Evolutionary conservation across 1,284 basidiomycete species (phyloP), one percentile per base, ranked within the genome.

Genomic region (Megacollybia platyphylla): DNA sequence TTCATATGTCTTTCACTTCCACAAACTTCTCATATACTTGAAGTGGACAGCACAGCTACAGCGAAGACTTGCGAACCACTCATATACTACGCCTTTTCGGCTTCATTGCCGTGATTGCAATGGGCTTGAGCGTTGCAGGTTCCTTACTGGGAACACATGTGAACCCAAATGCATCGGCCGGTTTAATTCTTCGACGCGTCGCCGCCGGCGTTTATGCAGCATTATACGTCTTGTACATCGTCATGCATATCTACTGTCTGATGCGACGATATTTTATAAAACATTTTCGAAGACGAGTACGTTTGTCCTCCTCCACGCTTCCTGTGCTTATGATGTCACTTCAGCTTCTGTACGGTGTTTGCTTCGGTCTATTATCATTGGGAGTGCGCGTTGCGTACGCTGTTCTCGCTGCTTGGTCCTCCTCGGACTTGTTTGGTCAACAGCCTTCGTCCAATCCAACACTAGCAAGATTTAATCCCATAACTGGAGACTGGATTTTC

Each of bases 351-450:
- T 51, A 51, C 17, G 75, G 72, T 13, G 59, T 80, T 38, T 63
- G 71, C 9, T 30, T 60, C 40, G 73, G 73, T 4, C 56, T 81
- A 10, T 76, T 77, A 9, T 73, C 79, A 57, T 61, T 83, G 32
- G 70, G 65, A 8, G 65, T 73, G 28, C 73, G 79, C 31, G 60
- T 72, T 31, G 61, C 73, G 5, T 77, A 77, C 51, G 60, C 62
- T 28, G 56, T 76, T 28, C 62, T 82, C 36, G 62, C 70, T 35
- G 66, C 71, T 5, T 78, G 65, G 55, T 76, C 76, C 34, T 63
- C 75, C 32, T 61, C 64, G 6, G 64, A 67, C 50, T 49, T 70
- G 30, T 68, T 67, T 44, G 65, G 61, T 32, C 46, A 46, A 7
- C 38, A 54, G 15, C 57, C 54, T 18, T 65, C 66, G 7, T 47